Evolutionary conservation across 345 rosid genomes (phyloP).

Genomic region (Erucastrum elatum): DNA sequence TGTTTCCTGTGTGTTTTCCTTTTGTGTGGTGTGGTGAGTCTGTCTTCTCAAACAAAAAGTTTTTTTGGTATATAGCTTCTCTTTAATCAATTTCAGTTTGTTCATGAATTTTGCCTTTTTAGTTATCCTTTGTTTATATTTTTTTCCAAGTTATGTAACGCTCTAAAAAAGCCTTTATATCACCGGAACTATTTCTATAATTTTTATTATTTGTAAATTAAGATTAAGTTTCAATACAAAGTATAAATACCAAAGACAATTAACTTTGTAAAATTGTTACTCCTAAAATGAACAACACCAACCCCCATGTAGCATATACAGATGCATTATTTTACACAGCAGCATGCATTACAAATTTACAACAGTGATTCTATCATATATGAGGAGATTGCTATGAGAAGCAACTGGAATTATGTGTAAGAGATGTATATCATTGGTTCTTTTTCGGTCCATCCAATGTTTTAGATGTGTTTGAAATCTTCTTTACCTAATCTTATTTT

Average conservation of each 20-base stretch:
- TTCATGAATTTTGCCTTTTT: neutral
- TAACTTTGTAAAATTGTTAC: neutral
- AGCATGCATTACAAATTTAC: slow-evolving; percentile 12
- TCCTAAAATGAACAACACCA: neutral
- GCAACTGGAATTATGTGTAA: too few species aligned
- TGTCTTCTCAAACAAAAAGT: slow-evolving; percentile 22
- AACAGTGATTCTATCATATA: slow-evolving; percentile 34
- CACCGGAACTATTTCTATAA: neutral
- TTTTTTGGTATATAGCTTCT: slow-evolving; percentile 25
- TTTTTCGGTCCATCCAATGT: too few species aligned
- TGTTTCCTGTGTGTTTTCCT: slow-evolving; percentile 28
- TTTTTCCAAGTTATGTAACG: neutral
- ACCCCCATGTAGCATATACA: neutral
- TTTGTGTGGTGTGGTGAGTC: slow-evolving; percentile 28
- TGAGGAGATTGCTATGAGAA: slow-evolving; percentile 58
- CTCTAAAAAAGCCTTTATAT: neutral
- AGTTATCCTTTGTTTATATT: neutral
- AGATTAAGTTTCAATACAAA: neutral
- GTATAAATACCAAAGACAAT: neutral
- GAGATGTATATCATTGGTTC: too few species aligned
- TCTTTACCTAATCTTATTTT: neutral
- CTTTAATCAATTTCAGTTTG: neutral
- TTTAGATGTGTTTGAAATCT: neutral
- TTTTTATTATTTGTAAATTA: neutral
- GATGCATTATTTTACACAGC: slow-evolving; percentile 17